Evolutionary conservation across 371 early-diverging fungal species (phyloP).

Genomic region (Fennellomyces sp.): DNA sequence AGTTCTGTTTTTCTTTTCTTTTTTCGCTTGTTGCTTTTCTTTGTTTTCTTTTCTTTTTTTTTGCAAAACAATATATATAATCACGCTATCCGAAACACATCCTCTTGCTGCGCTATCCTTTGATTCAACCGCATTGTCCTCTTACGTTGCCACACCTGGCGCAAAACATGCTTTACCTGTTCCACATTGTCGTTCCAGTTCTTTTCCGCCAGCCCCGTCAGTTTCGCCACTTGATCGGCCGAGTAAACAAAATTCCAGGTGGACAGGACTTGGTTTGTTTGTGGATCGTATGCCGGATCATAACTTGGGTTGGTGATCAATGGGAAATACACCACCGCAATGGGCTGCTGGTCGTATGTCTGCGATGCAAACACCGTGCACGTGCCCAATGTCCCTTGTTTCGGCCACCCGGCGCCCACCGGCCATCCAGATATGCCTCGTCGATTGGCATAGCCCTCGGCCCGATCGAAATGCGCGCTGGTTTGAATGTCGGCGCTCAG

Average conservation of each 20-base stretch:
- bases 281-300: conserved; percentile 65
- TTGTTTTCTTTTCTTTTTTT: background rate
- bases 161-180: conserved; percentile 37
- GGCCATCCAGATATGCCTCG: conserved; percentile 61
- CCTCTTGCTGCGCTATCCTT: background rate
- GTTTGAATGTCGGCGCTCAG: conserved; percentile 72
- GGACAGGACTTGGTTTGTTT: conserved; percentile 59
- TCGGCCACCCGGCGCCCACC: conserved; percentile 44
- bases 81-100: background rate
- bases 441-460: conserved; percentile 59
- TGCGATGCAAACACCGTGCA: conserved; percentile 32
- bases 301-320: conserved; percentile 56
- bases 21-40: background rate
- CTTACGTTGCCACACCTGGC: conserved; percentile 52
- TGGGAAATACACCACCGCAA: conserved; percentile 66
- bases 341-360: conserved; percentile 19
- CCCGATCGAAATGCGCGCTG: conserved; percentile 67
- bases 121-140: background rate
- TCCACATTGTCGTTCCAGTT: conserved; percentile 53
- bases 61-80: background rate
- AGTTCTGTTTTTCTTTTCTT: conserved; percentile 5
- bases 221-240: conserved; percentile 54
- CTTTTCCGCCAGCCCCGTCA: conserved; percentile 54
- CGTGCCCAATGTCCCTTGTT: conserved; percentile 27
- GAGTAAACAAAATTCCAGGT: conserved; percentile 72